Base-by-base conservation (phyloP, 75 land plant species). In the Sequoia sempervirens region DNA sequence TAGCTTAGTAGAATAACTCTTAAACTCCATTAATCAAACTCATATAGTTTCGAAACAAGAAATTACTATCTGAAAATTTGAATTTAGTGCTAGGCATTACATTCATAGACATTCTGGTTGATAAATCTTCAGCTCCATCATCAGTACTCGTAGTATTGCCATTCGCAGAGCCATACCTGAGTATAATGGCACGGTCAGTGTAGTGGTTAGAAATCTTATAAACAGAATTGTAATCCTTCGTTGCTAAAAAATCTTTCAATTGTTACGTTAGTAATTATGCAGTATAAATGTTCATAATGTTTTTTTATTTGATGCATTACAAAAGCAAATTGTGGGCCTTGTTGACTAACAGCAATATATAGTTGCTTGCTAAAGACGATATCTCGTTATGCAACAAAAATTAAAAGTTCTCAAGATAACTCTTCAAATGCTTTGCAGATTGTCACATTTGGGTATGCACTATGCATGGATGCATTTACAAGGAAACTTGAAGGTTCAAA, bases 111-210 rank as follows among this genome's bases (percentile, higher is more conserved):
- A 47, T n/a, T 43, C 80, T 69, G 73, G 36, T 69, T 69, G 73
- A 30, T 30, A 69, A 69, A 30, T 2, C 36, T 3, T 32, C 34
- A 7, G 73, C 73, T 69, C 32, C 73, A 45, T 78, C 80, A 45
- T 78, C 80, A 20, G 28, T 26, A 78, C 28, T 43, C 7, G 28
- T 26, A 78, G 46, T 43, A 26, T 45, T 78, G 50, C 80, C 43
- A 26, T 45, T 78, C 28, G 45, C 46, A 45, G 80, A 78, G 45
- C 47, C 47, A 78, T n/a, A 78, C 47, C 80, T 78, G 80, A 45
- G 30, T 78, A n/a, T 26, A 78, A 78, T 78, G 12, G 47, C n/a
- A 76, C 7, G 43, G 14, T 45, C 47, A 14, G 32, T n/a, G 26
- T 11, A 23, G 46, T 10, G 4, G n/a, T 76, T 78, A 78, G 80